Base-by-base conservation (phyloP, 176 grass and related monocot species). In the Bothriochloa decipiens region DNA sequence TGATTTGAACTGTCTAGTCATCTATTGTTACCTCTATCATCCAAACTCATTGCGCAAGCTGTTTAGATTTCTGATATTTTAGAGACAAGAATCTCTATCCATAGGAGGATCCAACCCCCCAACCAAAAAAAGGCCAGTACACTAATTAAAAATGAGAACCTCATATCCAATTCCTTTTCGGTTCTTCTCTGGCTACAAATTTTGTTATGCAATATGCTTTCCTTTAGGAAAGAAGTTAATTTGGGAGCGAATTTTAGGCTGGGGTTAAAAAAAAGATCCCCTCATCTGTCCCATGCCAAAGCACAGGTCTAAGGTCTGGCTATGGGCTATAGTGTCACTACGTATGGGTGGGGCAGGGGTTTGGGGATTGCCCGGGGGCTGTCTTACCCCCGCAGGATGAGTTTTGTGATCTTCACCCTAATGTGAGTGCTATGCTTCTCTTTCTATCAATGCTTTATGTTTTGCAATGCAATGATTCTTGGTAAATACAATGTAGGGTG, bases 401-500 rank as follows among this genome's bases (percentile, higher is more conserved):
- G n/a, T 61, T 6, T 47, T 69, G 23, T 74, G 39, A 22, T 15
- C 15, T 79, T 72, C 47, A 17, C 46, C 18, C 9, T 75, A 66
- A 4, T 58, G 46, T 33, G 46, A 66, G 57, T 4, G 10, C 13
- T 65, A 65, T 83, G 53, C 42, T 60, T 79, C 17, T 37, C 16
- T 49, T 78, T 73, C 33, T 55, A 46, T 40, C 40, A 42, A 62
- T 86, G 61, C 36, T 28, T 74, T 68, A 18, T 63, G 11, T 70
- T 39, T 71, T 83, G 65, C 43, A 80, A 64, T 52, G 3, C 42
- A 75, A 62, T 7, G 26, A 80, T 74, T 71, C 23, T 55, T 76
- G 47, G 42, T 86, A 13, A 63, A 86, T 57, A 65, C 27, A 76
- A 81, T 89, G 60, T 89, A 97, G 95, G 92, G 89, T 86, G 92